Base-by-base conservation (phyloP, 2,329 filamentous ascomycete species). In the Claviceps arundinis region DNA sequence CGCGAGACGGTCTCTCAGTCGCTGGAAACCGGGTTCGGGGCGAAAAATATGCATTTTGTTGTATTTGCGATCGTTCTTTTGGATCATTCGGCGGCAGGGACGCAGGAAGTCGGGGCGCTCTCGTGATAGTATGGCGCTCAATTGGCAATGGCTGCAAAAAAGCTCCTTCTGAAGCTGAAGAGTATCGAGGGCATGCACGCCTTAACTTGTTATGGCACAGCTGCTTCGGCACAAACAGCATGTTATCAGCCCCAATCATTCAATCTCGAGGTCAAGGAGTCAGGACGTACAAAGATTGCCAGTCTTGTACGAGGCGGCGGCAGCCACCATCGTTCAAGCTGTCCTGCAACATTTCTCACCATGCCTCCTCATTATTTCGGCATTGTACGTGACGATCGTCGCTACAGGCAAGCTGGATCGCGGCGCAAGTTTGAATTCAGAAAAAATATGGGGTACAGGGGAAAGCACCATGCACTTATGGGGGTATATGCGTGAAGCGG, bases 311-410 rank as follows among this genome's bases (percentile, higher is more conserved):
- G 52, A 54, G 56, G 58, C 55, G 56, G 57, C 55, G 55, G 52
- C 52, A 54, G 60, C 59, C 60, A 63, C 57, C 58, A 57, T 56
- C 56, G 60, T 53, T 57, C 57, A 60, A 67, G 58, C 62, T 64
- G 60, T 60, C 62, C 59, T 56, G 57, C 60, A 54, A 57, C 62
- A 57, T 61, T 64, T 60, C 60, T 63, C 58, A 68, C 62, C 66
- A 68, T 68, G 56, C 62, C 65, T 65, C 60, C 55, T 64, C 65
- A 68, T 68, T 54, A 56, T 58, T 62, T 54, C 59, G 54, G 52
- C 44, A 56, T 30, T 26, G 46, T 37, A 22, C 6, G 37, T 45
- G 22, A 37, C 9, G 26, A 34, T 50, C 37, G 47, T 26, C 40
- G 37, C 30, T 22, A 24, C 24, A 22, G 43, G 34, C 47, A 50